Conservation (phyloP, 73 alveolate genomes). For the Paramecium sexaurelia region DNA sequence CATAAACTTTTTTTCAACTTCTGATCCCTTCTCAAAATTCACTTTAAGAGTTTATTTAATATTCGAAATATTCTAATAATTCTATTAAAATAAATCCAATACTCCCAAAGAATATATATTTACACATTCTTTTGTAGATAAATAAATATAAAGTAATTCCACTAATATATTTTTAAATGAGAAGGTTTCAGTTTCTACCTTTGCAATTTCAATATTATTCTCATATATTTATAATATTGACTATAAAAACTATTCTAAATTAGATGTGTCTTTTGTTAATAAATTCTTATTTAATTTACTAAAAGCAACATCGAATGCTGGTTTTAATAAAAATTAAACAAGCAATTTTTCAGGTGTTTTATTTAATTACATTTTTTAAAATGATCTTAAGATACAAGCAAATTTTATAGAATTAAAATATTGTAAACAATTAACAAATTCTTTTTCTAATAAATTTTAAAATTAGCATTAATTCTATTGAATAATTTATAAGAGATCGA, state of each 20-base stretch:
- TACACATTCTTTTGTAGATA: slow-evolving; percentile 20
- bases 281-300: background rate
- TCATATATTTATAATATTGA: background rate
- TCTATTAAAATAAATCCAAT: slow-evolving; percentile 12
- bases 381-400: background rate
- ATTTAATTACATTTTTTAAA: background rate
- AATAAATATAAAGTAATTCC: slow-evolving; percentile 16
- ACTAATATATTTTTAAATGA: slow-evolving; percentile 6
- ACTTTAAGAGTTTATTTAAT: background rate
- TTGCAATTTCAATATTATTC: background rate
- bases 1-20: slow-evolving; percentile 6
- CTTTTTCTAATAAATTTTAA: slow-evolving; percentile 20
- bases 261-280: background rate
- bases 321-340: slow-evolving; percentile 29
- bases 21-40: slow-evolving; percentile 26
- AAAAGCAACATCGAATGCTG: background rate
- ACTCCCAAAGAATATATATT: slow-evolving; percentile 43
- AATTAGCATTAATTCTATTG: background rate
- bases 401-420: background rate
- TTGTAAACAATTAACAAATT: slow-evolving; percentile 18
- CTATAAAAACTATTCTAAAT: background rate
- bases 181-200: background rate
- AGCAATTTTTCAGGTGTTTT: slow-evolving; percentile 35
- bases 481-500: background rate
- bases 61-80: background rate